Evolutionary conservation across 1,284 basidiomycete genomes (phyloP).

Genomic region (Bondarzewia mesenterica): DNA sequence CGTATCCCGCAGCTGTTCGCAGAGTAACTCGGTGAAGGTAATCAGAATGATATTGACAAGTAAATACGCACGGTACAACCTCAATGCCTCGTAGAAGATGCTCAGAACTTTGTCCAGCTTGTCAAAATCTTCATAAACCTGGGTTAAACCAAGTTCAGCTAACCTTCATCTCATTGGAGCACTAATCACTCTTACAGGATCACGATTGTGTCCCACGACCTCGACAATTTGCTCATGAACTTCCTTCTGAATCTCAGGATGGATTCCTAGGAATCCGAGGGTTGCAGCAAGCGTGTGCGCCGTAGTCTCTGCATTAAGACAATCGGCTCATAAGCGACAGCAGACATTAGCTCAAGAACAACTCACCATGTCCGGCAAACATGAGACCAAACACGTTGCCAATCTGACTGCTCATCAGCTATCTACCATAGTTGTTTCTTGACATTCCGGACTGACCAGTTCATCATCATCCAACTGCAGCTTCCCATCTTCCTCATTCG

Average conservation of each 20-base stretch:
- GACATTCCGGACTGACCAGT: conserved; percentile 27
- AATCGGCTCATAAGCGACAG: neutral
- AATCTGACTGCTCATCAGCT: conserved; percentile 25
- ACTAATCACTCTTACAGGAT: conserved; percentile 27
- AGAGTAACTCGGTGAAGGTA: neutral
- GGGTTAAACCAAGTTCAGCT: too few relatives aligned
- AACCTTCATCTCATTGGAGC: too few relatives aligned
- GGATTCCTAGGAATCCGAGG: conserved; percentile 34
- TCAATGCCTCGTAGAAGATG: conserved; percentile 35
- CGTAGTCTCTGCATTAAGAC: conserved; percentile 34
- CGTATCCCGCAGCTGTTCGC: conserved; percentile 16
- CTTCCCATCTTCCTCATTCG: conserved; percentile 38
- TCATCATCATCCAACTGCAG: conserved; percentile 37
- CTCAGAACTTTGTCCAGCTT: conserved; percentile 37
- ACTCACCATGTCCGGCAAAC: conserved; percentile 47
- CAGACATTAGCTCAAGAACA: neutral
- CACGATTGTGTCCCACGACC: conserved; percentile 30
- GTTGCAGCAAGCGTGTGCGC: conserved; percentile 39
- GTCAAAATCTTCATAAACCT: conserved; percentile 35
- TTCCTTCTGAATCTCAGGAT: conserved; percentile 40
- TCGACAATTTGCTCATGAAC: conserved; percentile 35
- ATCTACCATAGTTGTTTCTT: neutral
- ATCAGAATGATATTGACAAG: neutral
- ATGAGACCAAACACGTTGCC: conserved; percentile 46
- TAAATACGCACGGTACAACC: conserved; percentile 35